These are phyloP conservation scores for Exophiala xenobiotica DNA, from an alignment of 2,329 filamentous ascomycete species.

Conservation along the genomic window DNA sequence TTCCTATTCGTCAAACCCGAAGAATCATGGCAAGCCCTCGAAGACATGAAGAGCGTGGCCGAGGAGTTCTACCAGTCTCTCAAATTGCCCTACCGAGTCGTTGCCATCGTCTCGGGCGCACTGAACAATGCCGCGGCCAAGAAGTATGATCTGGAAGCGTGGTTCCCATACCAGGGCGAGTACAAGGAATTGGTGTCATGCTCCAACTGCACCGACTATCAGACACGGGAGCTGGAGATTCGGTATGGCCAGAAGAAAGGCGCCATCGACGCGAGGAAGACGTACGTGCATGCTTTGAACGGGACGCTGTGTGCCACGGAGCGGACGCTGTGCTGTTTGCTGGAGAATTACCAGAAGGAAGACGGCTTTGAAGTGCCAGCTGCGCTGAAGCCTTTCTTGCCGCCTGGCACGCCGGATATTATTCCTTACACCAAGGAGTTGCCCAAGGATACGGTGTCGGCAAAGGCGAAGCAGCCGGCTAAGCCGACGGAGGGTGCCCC, in stretches of 20 bases:
- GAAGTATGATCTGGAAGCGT: conserved; percentile 95
- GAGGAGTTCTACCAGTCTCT: conserved; percentile 96
- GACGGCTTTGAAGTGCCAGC: conserved; percentile 80
- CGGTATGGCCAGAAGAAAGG: conserved; percentile 79
- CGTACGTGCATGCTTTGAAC: conserved; percentile 92
- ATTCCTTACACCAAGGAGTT: conserved; percentile 84
- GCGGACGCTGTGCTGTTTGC: conserved; percentile 85
- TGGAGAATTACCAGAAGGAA: conserved; percentile 95
- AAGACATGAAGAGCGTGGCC: conserved; percentile 84
- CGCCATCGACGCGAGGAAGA: conserved; percentile 79
- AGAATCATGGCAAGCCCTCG: conserved; percentile 88
- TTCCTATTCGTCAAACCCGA: conserved; percentile 81
- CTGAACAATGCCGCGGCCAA: conserved; percentile 86
- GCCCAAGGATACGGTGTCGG: conserved; percentile 69
- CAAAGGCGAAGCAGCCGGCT: conserved; percentile 49
- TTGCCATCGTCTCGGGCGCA: conserved; percentile 93
- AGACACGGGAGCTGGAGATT: conserved; percentile 90
- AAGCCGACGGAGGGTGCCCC: conserved; percentile 37
- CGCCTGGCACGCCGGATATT: conserved; percentile 80
- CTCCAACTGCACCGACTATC: conserved; percentile 98
- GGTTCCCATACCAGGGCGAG: conserved; percentile 94
- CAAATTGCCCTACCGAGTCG: conserved; percentile 83
- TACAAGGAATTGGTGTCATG: conserved; percentile 98
- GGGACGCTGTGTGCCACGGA: conserved; percentile 88
- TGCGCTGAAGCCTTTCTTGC: conserved; percentile 79